Conservation (phyloP, 345 rosid species). For the Odontarrhena argentea region DNA sequence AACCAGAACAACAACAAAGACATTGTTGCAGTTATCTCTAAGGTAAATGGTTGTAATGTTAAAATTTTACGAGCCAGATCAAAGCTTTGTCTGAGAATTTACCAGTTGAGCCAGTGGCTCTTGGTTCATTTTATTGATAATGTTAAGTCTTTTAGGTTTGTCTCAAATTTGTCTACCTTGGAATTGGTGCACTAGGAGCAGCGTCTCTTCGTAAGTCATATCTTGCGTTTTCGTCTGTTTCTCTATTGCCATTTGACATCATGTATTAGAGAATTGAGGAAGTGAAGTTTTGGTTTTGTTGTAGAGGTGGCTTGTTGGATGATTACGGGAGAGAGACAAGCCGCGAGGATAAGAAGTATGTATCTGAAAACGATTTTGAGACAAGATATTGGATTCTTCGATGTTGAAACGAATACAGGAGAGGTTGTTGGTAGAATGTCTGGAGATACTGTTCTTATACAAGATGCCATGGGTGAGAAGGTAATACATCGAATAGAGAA, state of each 20-base stretch:
- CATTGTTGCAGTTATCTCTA: slow-evolving; percentile 54
- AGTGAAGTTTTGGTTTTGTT: background rate
- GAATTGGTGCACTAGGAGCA: slow-evolving; percentile 57
- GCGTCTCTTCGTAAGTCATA: slow-evolving; percentile 74
- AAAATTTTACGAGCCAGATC: too few species aligned
- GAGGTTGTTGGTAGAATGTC: slow-evolving; percentile 90
- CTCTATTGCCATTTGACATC: background rate
- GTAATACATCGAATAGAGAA: slow-evolving; percentile 33
- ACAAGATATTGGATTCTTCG: slow-evolving; percentile 78
- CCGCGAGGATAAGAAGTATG: slow-evolving; percentile 58
- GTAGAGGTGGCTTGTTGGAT: slow-evolving; percentile 87
- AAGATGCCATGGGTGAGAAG: slow-evolving; percentile 94
- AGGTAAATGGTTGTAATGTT: slow-evolving; percentile 41
- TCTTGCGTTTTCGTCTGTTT: background rate
- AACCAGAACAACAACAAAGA: slow-evolving; percentile 51
- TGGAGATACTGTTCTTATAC: slow-evolving; percentile 84
- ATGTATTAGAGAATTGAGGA: slow-evolving; percentile 12
- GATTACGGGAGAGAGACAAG: slow-evolving; percentile 83
- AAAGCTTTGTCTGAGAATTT: too few species aligned
- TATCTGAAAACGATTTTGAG: slow-evolving; percentile 69
- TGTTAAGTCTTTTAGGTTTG: slow-evolving; percentile 49
- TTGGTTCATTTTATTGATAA: slow-evolving; percentile 4
- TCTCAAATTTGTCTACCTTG: slow-evolving; percentile 76
- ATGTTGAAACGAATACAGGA: slow-evolving; percentile 75
- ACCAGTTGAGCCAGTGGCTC: too few species aligned